Conservation (phyloP, 768 basidiomycete species). For the Panellus pusillus region DNA sequence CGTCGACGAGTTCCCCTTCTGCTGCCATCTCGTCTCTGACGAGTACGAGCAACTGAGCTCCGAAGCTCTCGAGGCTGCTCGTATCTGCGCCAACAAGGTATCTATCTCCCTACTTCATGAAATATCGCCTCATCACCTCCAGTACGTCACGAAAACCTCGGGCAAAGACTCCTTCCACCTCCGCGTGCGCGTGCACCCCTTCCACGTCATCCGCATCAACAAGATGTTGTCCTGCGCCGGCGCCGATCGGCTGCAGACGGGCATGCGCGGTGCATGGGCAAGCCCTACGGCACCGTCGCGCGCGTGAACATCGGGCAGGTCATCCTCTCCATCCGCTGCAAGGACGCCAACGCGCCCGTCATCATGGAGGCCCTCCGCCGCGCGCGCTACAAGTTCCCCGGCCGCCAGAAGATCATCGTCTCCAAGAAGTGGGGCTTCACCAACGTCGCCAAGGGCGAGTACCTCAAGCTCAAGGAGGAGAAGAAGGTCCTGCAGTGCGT, state of each 20-base stretch:
- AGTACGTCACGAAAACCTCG: conserved; percentile 93
- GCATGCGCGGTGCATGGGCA: conserved; percentile 99
- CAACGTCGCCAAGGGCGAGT: conserved; percentile 87
- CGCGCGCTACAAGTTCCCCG: conserved; percentile 99
- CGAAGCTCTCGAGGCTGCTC: conserved; percentile 96
- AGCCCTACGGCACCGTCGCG: conserved; percentile 94
- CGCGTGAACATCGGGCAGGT: conserved; percentile 98
- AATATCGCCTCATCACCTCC: not conserved
- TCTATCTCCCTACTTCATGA: too few species aligned
- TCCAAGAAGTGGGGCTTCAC: conserved; percentile 99
- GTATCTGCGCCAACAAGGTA: conserved; percentile 97
- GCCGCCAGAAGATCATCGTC: conserved; percentile 94
- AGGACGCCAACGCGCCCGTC: conserved; percentile 82
- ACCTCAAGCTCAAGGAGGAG: conserved; percentile 83
- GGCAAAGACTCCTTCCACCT: conserved; percentile 99
- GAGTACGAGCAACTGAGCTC: conserved; percentile 97
- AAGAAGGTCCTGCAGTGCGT: conserved; percentile 82
- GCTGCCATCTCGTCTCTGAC: conserved; percentile 93
- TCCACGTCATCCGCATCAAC: conserved; percentile 99
- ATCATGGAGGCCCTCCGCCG: conserved; percentile 97
- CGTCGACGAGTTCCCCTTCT: conserved; percentile 98
- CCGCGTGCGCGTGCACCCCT: conserved; percentile 95
- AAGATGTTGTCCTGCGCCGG: conserved; percentile 99
- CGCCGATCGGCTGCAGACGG: conserved; percentile 94
- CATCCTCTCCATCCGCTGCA: conserved; percentile 84